These are phyloP conservation scores for Rhexocercosporidium sp. DNA, from an alignment of 2,329 filamentous ascomycete species.

Conservation along the genomic window DNA sequence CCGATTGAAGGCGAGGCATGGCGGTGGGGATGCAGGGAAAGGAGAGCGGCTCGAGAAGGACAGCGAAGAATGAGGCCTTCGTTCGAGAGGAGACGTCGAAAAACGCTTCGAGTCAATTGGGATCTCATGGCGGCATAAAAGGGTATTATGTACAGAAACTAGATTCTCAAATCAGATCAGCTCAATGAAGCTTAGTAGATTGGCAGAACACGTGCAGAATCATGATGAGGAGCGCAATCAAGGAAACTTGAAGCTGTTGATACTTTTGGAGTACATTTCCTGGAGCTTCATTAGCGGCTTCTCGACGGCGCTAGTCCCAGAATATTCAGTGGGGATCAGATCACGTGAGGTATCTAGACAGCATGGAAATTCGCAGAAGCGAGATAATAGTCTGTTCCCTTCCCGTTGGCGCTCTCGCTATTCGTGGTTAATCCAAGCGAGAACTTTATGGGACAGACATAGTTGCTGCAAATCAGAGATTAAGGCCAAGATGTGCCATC, in stretches of 20 bases:
- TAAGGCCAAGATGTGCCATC: neutral
- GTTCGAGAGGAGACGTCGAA: slow-evolving; percentile 60
- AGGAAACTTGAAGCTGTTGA: slow-evolving; percentile 20
- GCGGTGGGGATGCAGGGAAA: slow-evolving; percentile 43
- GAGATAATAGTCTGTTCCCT: too few species aligned
- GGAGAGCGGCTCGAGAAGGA: slow-evolving; percentile 31
- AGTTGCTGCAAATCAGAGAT: too few species aligned
- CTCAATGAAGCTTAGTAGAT: neutral
- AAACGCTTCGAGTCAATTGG: slow-evolving; percentile 64
- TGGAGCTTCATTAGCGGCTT: slow-evolving; percentile 10
- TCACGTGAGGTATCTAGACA: too few species aligned
- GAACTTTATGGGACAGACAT: too few species aligned
- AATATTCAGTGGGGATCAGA: neutral
- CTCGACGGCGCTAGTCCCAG: neutral
- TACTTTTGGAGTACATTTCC: slow-evolving; percentile 22
- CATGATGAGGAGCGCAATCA: slow-evolving; percentile 29
- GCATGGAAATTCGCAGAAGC: too few species aligned
- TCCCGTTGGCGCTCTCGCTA: too few species aligned
- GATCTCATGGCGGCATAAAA: slow-evolving; percentile 54
- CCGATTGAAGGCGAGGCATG: slow-evolving; percentile 47
- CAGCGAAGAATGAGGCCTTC: slow-evolving; percentile 46
- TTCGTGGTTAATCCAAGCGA: too few species aligned
- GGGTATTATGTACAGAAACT: slow-evolving; percentile 28
- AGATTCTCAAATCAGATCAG: neutral
- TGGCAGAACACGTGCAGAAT: slow-evolving; percentile 21